phyloP scores from a whole-genome alignment of 2,329 filamentous ascomycete genomes.

The Fusarium liriodendri region DNA sequence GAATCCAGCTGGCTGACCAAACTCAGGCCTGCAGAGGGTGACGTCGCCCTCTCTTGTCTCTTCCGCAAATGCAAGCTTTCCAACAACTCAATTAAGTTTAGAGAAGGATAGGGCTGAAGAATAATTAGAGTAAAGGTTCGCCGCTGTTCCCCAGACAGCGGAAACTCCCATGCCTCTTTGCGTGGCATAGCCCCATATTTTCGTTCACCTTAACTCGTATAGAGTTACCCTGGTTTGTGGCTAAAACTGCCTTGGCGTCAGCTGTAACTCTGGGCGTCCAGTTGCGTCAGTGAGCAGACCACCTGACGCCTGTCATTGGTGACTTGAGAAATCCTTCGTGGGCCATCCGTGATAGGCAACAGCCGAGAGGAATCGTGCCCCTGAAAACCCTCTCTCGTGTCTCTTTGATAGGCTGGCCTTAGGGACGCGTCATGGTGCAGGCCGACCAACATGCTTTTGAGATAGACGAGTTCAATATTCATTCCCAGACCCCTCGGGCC shows the following conservation, averaged over 20 bases:
- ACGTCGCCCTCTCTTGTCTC: not conserved
- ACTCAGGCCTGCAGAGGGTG: not conserved
- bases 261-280: not conserved
- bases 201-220: not conserved
- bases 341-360: not conserved
- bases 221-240: not conserved
- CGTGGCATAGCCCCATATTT: not conserved
- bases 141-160: not conserved
- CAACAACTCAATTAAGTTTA: not conserved
- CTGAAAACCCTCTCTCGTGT: not conserved
- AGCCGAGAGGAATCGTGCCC: not conserved
- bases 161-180: not conserved
- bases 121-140: not conserved
- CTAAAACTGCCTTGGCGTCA: not conserved
- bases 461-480: not conserved
- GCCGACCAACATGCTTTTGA: not conserved
- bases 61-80: not conserved
- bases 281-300: not conserved
- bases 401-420: not conserved
- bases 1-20: not conserved
- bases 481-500: not conserved
- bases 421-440: not conserved
- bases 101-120: not conserved
- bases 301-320: not conserved
- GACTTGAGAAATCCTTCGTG: not conserved